Evolutionary conservation across 2,329 filamentous ascomycete species (phyloP), one percentile per base, ranked within the genome.

Genomic region (Zymoseptoria brevis): DNA sequence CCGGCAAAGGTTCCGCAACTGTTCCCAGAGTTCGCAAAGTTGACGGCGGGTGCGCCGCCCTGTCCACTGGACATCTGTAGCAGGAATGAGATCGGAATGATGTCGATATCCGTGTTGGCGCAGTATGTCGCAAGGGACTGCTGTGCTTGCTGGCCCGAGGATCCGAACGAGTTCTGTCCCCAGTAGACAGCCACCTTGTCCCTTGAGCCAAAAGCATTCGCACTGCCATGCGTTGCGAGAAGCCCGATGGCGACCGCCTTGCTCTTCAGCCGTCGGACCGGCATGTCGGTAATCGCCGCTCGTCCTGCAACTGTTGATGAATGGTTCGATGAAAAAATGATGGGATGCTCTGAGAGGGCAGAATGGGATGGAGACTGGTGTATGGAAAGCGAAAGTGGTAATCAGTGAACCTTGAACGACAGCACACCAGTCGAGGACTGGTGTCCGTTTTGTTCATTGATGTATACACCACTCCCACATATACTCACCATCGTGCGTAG

Each of bases 71-170:
- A 80, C 53, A 76, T 77, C 21, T 68, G 62, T 55, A 80, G 79
- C 58, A 88, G 67, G 68, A 89, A 89, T 1, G 85, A 80, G 54
- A 89, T 67, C 1, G 83, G 81, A 55, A 89, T 84, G 58, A 87
- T 80, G 67, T 82, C 75, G 51, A 82, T 71, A 56, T 81, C 70
- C 11, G 73, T 71, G 63, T 81, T 79, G 57, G 79, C 72, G 67
- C 84, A 87, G 71, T 87, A 88, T 56, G 78, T 72, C 1, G 78
- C 75, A 4, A 88, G 75, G 3, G 81, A 75, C 63, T 82, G 75
- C 69, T 88, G 85, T 2, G 77, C 75, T 19, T 74, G 64, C 7
- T 73, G 63, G 2, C 78, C 78, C 19, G 67, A 72, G 3, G 75
- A 75, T 8, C 76, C 74, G 62, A 76, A 79, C 0, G 85, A 88